A percentile compares a stretch with the other conserved stretches of the same genome.
Conservation (phyloP, 257 asterid genomes). For the Plectranthus barbatus region DNA sequence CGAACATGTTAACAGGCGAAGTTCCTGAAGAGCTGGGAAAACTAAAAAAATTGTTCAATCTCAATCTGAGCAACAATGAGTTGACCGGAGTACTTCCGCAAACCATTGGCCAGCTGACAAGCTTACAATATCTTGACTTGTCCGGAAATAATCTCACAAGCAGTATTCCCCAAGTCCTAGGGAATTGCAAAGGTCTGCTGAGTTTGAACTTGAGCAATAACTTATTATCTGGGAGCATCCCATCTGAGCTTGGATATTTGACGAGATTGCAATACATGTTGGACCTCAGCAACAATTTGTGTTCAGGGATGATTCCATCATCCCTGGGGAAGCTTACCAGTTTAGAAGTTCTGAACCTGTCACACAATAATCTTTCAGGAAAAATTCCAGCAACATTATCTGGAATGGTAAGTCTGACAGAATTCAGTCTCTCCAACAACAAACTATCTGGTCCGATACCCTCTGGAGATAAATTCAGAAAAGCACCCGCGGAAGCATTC, state of each 20-base stretch:
- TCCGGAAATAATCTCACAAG: conserved; percentile 47
- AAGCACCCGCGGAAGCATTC: conserved; percentile 36
- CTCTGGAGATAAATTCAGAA: conserved; percentile 22
- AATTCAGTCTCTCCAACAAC: conserved; percentile 57
- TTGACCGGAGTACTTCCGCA: conserved; percentile 53
- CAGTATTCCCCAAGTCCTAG: conserved; percentile 38
- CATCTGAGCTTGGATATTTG: conserved; percentile 51
- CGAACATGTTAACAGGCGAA: conserved; percentile 54
- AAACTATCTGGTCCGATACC: conserved; percentile 63
- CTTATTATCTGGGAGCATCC: conserved; percentile 46
- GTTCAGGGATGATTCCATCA: conserved; percentile 53
- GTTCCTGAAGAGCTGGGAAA: conserved; percentile 50
- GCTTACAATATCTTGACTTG: conserved; percentile 45
- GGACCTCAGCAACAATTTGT: conserved; percentile 55
- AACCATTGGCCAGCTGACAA: conserved; percentile 29
- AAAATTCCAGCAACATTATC: conserved; percentile 48
- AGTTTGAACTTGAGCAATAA: conserved; percentile 49
- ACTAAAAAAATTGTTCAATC: conserved; percentile 25
- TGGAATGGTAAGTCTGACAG: conserved; percentile 43
- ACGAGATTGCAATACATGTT: conserved; percentile 31
- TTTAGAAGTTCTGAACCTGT: conserved; percentile 52
- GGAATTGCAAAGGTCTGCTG: conserved; percentile 26
- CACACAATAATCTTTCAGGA: conserved; percentile 59
- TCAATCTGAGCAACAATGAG: conserved; percentile 52
- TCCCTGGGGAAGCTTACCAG: conserved; percentile 37